Conservation (phyloP, 768 basidiomycete genomes). For the Tricholoma sp. region DNA sequence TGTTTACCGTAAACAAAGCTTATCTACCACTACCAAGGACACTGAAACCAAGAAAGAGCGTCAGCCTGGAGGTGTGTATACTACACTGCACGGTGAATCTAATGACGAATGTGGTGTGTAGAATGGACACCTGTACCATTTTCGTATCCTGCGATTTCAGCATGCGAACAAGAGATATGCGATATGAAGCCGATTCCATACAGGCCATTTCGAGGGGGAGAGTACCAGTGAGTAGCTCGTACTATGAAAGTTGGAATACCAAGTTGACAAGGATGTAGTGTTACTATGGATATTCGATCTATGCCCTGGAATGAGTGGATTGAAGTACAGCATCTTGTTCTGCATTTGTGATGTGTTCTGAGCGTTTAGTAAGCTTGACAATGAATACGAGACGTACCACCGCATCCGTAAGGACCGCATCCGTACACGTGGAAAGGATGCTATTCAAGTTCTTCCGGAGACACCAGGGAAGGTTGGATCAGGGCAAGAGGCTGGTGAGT, state of each 20-base stretch:
- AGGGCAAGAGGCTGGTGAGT: constrained; percentile 33
- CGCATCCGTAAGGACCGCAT: constrained; percentile 55
- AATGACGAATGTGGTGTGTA: constrained; percentile 12
- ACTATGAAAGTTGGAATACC: not conserved
- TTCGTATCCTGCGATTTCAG: constrained; percentile 43
- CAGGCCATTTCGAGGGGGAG: constrained; percentile 58
- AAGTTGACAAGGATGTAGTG: constrained; percentile 1
- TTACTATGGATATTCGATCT: constrained; percentile 19
- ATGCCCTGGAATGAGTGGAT: constrained; percentile 76
- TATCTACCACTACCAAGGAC: no score
- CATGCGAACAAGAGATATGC: constrained; percentile 32
- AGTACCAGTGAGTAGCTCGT: constrained; percentile 48
- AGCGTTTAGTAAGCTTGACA: constrained; percentile 44
- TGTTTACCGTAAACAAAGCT: no score
- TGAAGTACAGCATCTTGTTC: constrained; percentile 42
- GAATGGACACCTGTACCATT: constrained; percentile 53
- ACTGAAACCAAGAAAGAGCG: no score
- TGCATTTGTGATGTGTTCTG: not conserved
- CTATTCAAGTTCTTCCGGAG: constrained; percentile 44
- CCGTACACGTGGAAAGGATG: constrained; percentile 41
- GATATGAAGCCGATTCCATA: constrained; percentile 57
- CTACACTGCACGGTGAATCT: no score
- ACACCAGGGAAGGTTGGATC: constrained; percentile 36
- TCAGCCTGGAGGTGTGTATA: no score
- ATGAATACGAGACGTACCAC: constrained; percentile 49